Conservation (phyloP, 352 stramenopile genomes). For the Phytophthora quininea region DNA sequence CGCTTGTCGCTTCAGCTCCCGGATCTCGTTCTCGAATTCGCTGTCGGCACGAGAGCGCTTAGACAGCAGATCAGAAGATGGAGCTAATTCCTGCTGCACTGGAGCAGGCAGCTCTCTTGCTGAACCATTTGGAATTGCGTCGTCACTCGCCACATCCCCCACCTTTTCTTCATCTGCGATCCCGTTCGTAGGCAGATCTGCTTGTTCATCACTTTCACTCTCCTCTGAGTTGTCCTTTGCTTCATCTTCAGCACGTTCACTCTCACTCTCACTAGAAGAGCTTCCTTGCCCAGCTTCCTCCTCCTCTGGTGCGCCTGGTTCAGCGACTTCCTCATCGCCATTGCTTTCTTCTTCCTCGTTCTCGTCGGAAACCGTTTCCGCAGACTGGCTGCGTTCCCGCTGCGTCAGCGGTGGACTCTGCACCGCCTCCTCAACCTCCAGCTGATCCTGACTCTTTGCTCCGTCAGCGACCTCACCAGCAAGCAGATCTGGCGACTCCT, state of each 20-base stretch:
- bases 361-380: no score
- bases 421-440: no score
- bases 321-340: no score
- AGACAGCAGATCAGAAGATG: not conserved
- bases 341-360: no score
- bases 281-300: not conserved
- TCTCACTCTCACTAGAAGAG: not conserved
- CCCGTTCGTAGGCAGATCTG: not conserved
- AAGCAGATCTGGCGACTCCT: no score
- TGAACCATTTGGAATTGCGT: no score
- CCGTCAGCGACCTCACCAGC: no score
- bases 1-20: slow-evolving; percentile 24
- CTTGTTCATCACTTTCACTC: not conserved
- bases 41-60: slow-evolving; percentile 16
- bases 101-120: no score
- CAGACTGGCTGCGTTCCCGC: no score
- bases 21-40: not conserved
- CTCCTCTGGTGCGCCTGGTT: no score
- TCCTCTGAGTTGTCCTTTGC: not conserved
- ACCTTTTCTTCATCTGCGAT: not conserved
- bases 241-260: slow-evolving; percentile 5
- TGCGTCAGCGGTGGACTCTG: no score
- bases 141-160: slow-evolving; percentile 1
- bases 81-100: slow-evolving; percentile 14
- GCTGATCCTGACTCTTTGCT: no score